Evolutionary conservation across 805 yeast species (phyloP), one percentile per base, ranked within the genome.

Genomic region (Metschnikowia cubensis): DNA sequence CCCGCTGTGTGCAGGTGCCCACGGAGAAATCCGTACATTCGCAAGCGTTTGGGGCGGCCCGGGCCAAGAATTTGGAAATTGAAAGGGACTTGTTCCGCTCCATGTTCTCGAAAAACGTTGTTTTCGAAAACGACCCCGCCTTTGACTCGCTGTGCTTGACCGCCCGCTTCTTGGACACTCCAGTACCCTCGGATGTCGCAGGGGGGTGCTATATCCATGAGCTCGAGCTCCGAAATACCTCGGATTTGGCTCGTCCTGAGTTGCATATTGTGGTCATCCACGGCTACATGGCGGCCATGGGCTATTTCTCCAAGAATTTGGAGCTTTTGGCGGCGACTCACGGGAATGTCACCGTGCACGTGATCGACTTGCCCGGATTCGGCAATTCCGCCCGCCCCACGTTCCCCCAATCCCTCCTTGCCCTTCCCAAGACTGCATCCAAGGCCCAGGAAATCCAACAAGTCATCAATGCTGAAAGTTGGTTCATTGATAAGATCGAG

Each of bases 201-300:
- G 64, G 64, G 15, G 60, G 60, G 0, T 54, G 64, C 20, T 60
- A 59, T 31, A 67, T 73, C 39, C 77, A 73, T 51, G 77, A 73
- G 49, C 61, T 72, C 31, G 68, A 61, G 48, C 50, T 73, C 15
- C 61, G 56, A 41, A 68, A 68, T 50, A 55, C 53, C 13, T 37
- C 57, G 13, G 51, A 54, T 13, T 34, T 40, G 15, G 32, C 37
- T 6, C 48, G 46, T 4, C 56, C 59, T 0, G 40, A 45, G 14
- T 45, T 47, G 3, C 59, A 68, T 41, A 45, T 70, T 4, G 76
- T 73, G 7, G 54, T 73, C 0, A 64, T 72, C 15, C 77, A 73
- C 51, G 77, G 77, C 5, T 73, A 71, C 54, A 72, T 73, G 77
- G 77, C 77, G 2, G 75, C 77, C 1, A 56, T 68, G 51, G 77